Base-by-base conservation (phyloP, 306 rosid genomes). In the Malus orientalis region DNA sequence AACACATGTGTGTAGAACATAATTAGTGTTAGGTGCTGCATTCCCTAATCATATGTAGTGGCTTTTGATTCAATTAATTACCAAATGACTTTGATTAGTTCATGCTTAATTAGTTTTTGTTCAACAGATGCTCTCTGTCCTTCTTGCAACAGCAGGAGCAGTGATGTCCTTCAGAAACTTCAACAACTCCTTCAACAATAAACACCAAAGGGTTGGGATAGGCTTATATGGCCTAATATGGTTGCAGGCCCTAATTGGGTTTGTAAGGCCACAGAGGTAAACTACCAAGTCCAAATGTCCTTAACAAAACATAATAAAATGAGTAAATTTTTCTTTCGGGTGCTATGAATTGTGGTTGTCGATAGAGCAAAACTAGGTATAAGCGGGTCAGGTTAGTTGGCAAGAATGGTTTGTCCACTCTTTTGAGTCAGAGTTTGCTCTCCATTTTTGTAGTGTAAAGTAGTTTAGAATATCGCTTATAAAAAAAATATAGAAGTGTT, bases 201-300 rank as follows among this genome's bases (percentile, higher is more conserved):
- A 77, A 78, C 98, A 93, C 81, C 96, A 93, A 85, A 90, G 97
- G 81, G 74, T 93, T 82, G 98, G 98, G 27, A 79, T 93, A 30
- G 87, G 88, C 77, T 82, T 93, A 9, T 91, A 93, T 83, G 96
- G 89, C 42, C 63, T 91, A 18, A 86, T 93, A 72, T 93, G 97
- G 97, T 74, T 90, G 57, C 97, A 90, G 81, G 79, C 83, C 40
- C 76, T 87, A n/a, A 55, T 90, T 62, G 98, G 94, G 32, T n/a
- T 91, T 75, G 73, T 88, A 20, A 69, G 94, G 78, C 97, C 97
- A 33, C 74, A 73, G 18, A 91, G 97, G 98, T 91, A 82, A 66
- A 51, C 14, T 53, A 71, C 10, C 40, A 47, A 51, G 27, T 63
- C 44, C 45, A 44, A 33, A 40, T 27, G 22, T 30, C 57, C 14